phyloP scores from a whole-genome alignment of 2,329 filamentous ascomycete species.

The Endoconidiophora laricicola region DNA sequence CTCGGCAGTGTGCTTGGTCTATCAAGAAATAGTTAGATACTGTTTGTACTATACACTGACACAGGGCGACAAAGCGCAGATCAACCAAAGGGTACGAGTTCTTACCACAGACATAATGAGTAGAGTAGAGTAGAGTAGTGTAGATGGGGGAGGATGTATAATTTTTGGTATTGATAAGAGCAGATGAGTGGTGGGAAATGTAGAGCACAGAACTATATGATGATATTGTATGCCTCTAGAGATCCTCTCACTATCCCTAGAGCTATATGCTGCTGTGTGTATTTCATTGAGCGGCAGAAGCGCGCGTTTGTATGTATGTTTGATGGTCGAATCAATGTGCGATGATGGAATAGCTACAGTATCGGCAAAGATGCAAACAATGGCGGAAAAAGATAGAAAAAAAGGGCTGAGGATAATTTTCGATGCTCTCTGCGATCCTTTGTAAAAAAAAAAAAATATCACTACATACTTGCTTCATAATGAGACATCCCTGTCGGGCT shows the following conservation, averaged over 20 bases:
- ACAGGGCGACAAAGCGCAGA: neutral
- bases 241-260: conserved; percentile 65
- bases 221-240: conserved; percentile 47
- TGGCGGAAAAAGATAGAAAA: neutral
- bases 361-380: too few species aligned
- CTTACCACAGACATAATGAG: conserved; percentile 22
- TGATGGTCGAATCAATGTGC: neutral
- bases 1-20: conserved; percentile 64
- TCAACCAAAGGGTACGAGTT: conserved; percentile 11
- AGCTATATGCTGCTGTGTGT: conserved; percentile 53
- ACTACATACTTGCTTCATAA: too few species aligned
- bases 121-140: neutral
- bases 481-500: neutral
- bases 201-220: neutral
- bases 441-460: neutral
- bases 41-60: neutral
- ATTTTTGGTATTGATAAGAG: conserved; percentile 21
- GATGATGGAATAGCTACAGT: too few species aligned
- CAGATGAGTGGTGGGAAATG: neutral
- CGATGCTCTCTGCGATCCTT: conserved; percentile 4
- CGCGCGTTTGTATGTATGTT: neutral
- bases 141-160: conserved; percentile 26
- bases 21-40: neutral
- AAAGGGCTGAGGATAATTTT: conserved; percentile 4
- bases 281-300: conserved; percentile 33